Conservation (phyloP, 768 basidiomycete genomes). For the Imleria badia region DNA sequence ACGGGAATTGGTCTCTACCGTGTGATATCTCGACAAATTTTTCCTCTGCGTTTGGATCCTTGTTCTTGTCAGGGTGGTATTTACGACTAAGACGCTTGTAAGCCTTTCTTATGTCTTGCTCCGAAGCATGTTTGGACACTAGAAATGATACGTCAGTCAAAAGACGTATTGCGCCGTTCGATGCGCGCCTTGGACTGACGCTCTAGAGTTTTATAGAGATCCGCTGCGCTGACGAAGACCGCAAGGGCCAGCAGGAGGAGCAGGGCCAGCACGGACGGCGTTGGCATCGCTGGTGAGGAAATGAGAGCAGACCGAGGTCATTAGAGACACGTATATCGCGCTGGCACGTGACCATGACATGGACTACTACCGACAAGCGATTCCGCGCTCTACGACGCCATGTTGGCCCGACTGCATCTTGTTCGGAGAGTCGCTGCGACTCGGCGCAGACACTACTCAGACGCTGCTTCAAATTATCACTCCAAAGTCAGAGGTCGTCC, state of each 20-base stretch:
- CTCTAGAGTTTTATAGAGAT: conserved; percentile 82
- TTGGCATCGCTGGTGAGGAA: conserved; percentile 21
- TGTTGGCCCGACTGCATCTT: conserved; percentile 18
- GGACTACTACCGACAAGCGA: background rate
- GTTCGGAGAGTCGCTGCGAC: background rate
- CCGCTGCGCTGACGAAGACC: conserved; percentile 47
- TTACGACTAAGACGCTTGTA: conserved; percentile 88
- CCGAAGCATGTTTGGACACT: conserved; percentile 77
- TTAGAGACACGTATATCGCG: conserved; percentile 30
- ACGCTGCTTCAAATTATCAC: conserved; percentile 25
- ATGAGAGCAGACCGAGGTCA: conserved; percentile 2
- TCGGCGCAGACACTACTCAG: conserved; percentile 21
- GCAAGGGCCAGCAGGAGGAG: conserved; percentile 35
- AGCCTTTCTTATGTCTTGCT: conserved; percentile 87
- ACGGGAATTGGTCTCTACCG: conserved; percentile 48
- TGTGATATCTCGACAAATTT: conserved; percentile 90
- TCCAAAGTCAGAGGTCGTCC: conserved; percentile 41
- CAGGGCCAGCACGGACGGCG: conserved; percentile 25
- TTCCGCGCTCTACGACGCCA: background rate
- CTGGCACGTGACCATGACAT: conserved; percentile 25
- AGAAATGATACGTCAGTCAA: conserved; percentile 21
- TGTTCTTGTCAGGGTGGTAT: conserved; percentile 96
- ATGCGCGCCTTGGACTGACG: conserved; percentile 53
- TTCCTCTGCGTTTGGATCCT: conserved; percentile 74
- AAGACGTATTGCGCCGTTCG: conserved; percentile 12